Conservation (phyloP, 2,329 filamentous ascomycete genomes). For the Cordyceps cateniannulata region DNA sequence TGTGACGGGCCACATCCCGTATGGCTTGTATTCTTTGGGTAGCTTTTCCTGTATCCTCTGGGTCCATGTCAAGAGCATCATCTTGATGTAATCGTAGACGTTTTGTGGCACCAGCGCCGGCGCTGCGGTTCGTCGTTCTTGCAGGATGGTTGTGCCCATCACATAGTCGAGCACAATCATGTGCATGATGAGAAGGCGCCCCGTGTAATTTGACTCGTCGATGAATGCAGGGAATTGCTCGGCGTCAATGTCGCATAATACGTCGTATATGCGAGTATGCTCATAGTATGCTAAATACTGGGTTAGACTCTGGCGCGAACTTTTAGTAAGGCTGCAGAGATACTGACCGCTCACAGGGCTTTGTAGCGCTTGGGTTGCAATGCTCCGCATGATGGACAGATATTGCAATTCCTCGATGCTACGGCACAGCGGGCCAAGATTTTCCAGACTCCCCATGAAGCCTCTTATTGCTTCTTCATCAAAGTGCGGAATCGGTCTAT, state of each 20-base stretch:
- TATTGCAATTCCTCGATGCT: conserved; percentile 11
- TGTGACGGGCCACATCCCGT: conserved; percentile 27
- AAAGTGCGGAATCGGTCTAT: conserved; percentile 6
- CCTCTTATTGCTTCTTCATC: conserved; percentile 1
- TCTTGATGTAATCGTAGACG: conserved; percentile 19
- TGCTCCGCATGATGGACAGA: conserved; percentile 8
- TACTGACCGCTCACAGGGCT: neutral
- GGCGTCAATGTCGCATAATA: neutral
- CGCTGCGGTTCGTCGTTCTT: conserved; percentile 1
- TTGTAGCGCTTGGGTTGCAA: conserved; percentile 5
- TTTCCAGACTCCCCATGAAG: conserved; percentile 6
- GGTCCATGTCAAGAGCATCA: conserved; percentile 32
- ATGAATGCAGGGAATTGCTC: conserved; percentile 10
- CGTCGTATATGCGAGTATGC: conserved; percentile 11
- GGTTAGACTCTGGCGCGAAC: neutral
- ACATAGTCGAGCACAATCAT: conserved; percentile 13
- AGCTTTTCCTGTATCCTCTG: conserved; percentile 27
- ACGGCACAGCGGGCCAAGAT: conserved; percentile 7
- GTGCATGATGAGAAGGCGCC: conserved; percentile 11
- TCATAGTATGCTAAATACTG: conserved; percentile 3
- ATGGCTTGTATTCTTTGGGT: conserved; percentile 23
- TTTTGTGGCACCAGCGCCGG: conserved; percentile 8
- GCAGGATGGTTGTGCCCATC: conserved; percentile 7
- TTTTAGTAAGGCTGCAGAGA: no score
- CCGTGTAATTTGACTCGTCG: conserved; percentile 8